A percentile compares a stretch with the other conserved stretches of the same genome.
Conservation (phyloP, 179 eudicot genomes). For the Heliamphora pulchella region DNA sequence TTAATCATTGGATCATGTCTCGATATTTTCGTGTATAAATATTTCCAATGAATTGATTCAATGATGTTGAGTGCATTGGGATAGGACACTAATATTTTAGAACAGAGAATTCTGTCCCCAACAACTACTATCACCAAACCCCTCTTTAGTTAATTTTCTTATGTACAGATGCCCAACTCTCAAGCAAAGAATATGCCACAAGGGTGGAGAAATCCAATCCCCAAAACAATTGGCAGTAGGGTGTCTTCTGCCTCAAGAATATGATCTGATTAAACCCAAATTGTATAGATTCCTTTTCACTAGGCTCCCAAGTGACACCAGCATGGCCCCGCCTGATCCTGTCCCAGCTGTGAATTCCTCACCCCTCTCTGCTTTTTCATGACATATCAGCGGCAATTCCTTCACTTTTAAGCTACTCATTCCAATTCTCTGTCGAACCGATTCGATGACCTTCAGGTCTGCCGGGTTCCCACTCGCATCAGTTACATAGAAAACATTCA, state of each 20-base stretch:
- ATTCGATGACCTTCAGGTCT: slow-evolving; percentile 48
- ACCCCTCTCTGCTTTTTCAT: slow-evolving; percentile 37
- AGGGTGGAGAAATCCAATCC: neutral
- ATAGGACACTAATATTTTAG: too few relatives aligned
- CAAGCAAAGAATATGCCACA: slow-evolving; percentile 36
- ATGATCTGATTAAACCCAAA: slow-evolving; percentile 68
- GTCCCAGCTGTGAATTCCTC: slow-evolving; percentile 27
- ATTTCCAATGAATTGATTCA: too few relatives aligned
- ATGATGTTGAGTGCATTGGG: too few relatives aligned
- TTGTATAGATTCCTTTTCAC: slow-evolving; percentile 72
- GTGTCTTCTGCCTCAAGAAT: slow-evolving; percentile 36
- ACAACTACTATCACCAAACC: slow-evolving; percentile 33
- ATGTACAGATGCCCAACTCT: slow-evolving; percentile 32
- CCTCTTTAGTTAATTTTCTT: slow-evolving; percentile 15
- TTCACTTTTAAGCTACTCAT: slow-evolving; percentile 46
- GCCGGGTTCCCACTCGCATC: slow-evolving; percentile 57
- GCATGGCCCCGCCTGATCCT: slow-evolving; percentile 51
- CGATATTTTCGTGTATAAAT: too few relatives aligned
- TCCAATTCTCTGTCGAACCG: slow-evolving; percentile 58
- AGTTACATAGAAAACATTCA: slow-evolving; percentile 69
- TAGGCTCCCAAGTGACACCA: slow-evolving; percentile 72
- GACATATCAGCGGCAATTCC: slow-evolving; percentile 56
- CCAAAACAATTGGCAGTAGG: neutral
- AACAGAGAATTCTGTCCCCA: too few relatives aligned
- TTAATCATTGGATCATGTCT: too few relatives aligned